These are phyloP conservation scores for Dioscorea cayenensis DNA, from an alignment of 116 monocot genomes.

Conservation along the genomic window DNA sequence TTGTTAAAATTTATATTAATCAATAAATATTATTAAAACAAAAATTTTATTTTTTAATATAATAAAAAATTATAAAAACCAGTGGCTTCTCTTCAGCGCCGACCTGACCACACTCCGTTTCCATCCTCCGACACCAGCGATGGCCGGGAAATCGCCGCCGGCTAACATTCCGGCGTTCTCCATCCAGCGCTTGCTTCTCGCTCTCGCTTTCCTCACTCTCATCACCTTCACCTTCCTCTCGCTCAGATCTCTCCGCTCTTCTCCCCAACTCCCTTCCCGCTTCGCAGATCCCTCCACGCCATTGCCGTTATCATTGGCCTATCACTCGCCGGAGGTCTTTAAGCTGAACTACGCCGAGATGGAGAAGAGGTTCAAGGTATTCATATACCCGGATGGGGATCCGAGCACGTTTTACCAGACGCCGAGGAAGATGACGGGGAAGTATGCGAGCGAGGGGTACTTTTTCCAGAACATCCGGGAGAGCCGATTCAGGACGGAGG, in stretches of 20 bases:
- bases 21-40: too few relatives aligned
- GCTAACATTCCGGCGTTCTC: slow-evolving; percentile 4
- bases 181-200: slow-evolving; percentile 27
- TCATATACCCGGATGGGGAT: slow-evolving; percentile 86
- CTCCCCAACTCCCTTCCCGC: slow-evolving; percentile 12
- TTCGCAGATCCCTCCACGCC: background rate
- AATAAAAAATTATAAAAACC: too few relatives aligned
- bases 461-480: slow-evolving; percentile 97
- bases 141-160: slow-evolving; percentile 25
- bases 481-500: slow-evolving; percentile 66
- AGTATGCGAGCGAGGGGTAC: slow-evolving; percentile 96
- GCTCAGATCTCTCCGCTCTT: slow-evolving; percentile 31
- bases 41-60: too few relatives aligned
- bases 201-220: slow-evolving; percentile 38
- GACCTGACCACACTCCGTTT: too few relatives aligned
- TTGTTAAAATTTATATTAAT: too few relatives aligned
- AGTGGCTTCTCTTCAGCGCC: too few relatives aligned
- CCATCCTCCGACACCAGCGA: background rate
- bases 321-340: slow-evolving; percentile 71
- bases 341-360: slow-evolving; percentile 63
- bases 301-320: slow-evolving; percentile 29
- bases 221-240: slow-evolving; percentile 47
- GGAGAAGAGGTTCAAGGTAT: slow-evolving; percentile 74
- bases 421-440: slow-evolving; percentile 91
- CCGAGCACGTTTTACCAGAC: slow-evolving; percentile 87